phyloP scores from a whole-genome alignment of 192 early-diverging fungal genomes.

The Radiomyces spectabilis region DNA sequence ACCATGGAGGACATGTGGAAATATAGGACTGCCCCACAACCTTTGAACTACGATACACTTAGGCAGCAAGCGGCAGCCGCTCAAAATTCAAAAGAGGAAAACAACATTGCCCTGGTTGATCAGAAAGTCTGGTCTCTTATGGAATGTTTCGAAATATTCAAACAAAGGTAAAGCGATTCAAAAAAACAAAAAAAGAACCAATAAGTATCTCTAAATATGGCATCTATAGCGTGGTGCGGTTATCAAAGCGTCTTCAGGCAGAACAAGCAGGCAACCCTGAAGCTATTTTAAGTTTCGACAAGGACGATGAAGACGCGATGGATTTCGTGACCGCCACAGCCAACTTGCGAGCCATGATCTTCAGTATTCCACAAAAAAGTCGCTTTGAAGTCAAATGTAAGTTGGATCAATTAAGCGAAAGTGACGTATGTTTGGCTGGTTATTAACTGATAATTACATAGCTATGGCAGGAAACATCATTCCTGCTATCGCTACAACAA shows the following conservation, averaged over 20 bases:
- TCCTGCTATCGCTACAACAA: constrained; percentile 96
- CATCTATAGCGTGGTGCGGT: constrained; percentile 34
- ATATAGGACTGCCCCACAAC: constrained; percentile 56
- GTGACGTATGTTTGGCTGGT: constrained; percentile 23
- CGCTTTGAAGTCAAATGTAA: constrained; percentile 85
- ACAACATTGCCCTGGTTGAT: constrained; percentile 47
- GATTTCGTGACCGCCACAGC: constrained; percentile 91
- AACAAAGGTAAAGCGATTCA: constrained; percentile 54
- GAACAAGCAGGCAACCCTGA: constrained; percentile 40
- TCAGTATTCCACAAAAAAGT: constrained; percentile 71
- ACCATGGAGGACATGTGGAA: constrained; percentile 90
- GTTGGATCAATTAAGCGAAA: neutral
- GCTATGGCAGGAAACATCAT: constrained; percentile 99
- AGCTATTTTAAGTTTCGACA: constrained; percentile 75
- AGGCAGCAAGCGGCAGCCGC: constrained; percentile 13
- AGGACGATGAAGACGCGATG: constrained; percentile 88
- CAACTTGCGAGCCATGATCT: constrained; percentile 79
- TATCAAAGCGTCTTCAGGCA: constrained; percentile 41
- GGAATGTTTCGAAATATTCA: constrained; percentile 67
- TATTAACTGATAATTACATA: no score
- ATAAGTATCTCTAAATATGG: neutral
- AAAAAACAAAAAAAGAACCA: neutral
- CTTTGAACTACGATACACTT: constrained; percentile 52
- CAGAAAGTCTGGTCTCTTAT: constrained; percentile 64
- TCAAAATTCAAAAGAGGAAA: no score